Base-by-base conservation (phyloP, 1,139 yeast genomes). In the Pneumocystis murina region DNA sequence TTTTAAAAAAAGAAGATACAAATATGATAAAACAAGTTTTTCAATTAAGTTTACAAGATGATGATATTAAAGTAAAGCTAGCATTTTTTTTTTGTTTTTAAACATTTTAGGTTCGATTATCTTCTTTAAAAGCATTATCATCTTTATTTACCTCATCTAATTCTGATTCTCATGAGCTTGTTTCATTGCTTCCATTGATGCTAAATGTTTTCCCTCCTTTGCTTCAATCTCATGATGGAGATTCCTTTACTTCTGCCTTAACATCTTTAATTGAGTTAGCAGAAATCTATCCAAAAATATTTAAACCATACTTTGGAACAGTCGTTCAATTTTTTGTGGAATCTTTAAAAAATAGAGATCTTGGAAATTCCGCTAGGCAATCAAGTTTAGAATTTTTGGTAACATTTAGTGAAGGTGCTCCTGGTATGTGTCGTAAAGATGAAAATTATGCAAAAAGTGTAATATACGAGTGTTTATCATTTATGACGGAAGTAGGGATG, bases 211-310 rank as follows among this genome's bases (percentile, higher is more conserved):
- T 92, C 69, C 96, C 97, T 62, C 85, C 91, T 69, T 82, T 92
- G 69, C 79, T 90, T 66, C 85, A 83, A 68, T 84, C 79, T 70
- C 90, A 90, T 59, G 87, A 89, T 72, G 94, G 89, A 65, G 78
- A 80, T 36, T 88, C 96, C 14, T 80, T 92, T 69, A 85, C 96
- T 0, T 80, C 88, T 6, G 96, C 91, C n/a, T 81, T 92, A 68
- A 96, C 89, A 74, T 81, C 91, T 12, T 79, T 92, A 70, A 89
- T 91, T 66, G 97, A 92, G 70, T 80, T 92, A 67, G 96, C 91
- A 10, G 94, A 87, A 69, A 77, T 91, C 67, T 97, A 97, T 12
- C 98, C 98, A 63, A 92, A 91, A 72, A 83, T 92, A 84, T 92
- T 92, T 77, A 84, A 82, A 71, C 89, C 88, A 62, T 87, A 91